Base-by-base conservation (phyloP, 2,329 filamentous ascomycete species). In the Pseudocercospora vitis region DNA sequence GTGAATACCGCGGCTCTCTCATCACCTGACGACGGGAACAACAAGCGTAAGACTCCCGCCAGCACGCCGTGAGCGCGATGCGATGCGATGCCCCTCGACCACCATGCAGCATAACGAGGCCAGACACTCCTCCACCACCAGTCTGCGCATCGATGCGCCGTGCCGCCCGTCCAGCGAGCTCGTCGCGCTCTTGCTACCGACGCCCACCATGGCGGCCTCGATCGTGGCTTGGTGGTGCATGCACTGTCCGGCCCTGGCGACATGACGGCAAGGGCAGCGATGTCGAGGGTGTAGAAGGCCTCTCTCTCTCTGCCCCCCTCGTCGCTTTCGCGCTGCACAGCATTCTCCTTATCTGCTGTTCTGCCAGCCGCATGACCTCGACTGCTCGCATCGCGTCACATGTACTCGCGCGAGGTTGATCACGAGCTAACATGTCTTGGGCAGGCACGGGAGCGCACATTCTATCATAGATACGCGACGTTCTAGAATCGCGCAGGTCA, bases 341-440 rank as follows among this genome's bases (percentile, higher is more conserved):
- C 26, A 11, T 11, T 7, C 6, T 29, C 42, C 42, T 45, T 31
- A 31, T 29, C 24, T 31, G 42, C 42, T 29, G 26, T n/a, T n/a
- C n/a, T n/a, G 39, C 39, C n/a, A 31, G 14, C 14, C 42, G 16
- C 24, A 45, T 45, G 42, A 45, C 42, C 42, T 18, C 42, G 24
- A 45, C 39, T 44, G 39, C 39, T 44, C 23, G 5, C 18, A 21
- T 18, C 39, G 39, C 24, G 28, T 53, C 50, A 53, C 50, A 53
- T 53, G 50, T 24, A 31, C 32, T 26, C 52, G 35, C 52, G 46
- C 37, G 52, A 33, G 6, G 21, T 24, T 51, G 33, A 53, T 53
- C 50, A 45, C 52, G 16, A 54, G 52, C 52, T 54, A 32, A 54
- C 39, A 40, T 54, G 52, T 45, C 31, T 42, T 35, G 37, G n/a